Base-by-base conservation (phyloP, 352 stramenopile species). In the Pythium utonaiense region DNA sequence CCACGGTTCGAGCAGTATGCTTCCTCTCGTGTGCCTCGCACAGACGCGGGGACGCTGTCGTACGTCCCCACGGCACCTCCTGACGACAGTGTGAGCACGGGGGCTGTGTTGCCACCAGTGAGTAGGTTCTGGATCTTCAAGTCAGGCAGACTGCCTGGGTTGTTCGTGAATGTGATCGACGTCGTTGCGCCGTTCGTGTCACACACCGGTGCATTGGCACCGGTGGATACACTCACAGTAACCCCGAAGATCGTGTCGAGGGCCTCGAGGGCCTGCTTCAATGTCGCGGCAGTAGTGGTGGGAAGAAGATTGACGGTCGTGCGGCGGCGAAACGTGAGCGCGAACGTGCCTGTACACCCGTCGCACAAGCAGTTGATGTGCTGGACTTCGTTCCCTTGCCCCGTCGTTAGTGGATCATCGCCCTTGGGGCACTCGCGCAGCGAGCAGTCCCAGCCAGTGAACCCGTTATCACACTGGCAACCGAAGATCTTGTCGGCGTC, bases 1-100 rank as follows among this genome's bases (percentile, higher is more conserved):
- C 87, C 86, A 31, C 72, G 75, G 64, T 97, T 97, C 0, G 88
- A 93, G 67, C 94, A 98, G 66, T 95, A 74, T 5, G 51, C 63
- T 38, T 82, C 72, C 38, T 87, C 79, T 3, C 74, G 75, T 0
- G 72, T 88, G 19, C 82, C 82, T 21, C 70, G 55, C 13, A 64
- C 66, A 13, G 55, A 48, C 16, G 57, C 41, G 2, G n/a, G 33
- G 1, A 53, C 22, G 7, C 22, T 41, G 21, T 57, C 61, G 45
- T 65, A 66, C 6, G 60, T 12, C 0, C 41, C 64, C 2, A 47
- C 4, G 14, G 44, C 36, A 3, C 53, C 45, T 21, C 45, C 48
- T 3, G 42, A 34, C 10, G 54, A 48, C 27, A 75, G 30, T 4
- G 57, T 63, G 40, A 75, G 47, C 25, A 57, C 7, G 13, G 66